These are phyloP conservation scores for Psilocybe sp. DNA, from an alignment of 768 basidiomycete genomes.

Conservation along the genomic window DNA sequence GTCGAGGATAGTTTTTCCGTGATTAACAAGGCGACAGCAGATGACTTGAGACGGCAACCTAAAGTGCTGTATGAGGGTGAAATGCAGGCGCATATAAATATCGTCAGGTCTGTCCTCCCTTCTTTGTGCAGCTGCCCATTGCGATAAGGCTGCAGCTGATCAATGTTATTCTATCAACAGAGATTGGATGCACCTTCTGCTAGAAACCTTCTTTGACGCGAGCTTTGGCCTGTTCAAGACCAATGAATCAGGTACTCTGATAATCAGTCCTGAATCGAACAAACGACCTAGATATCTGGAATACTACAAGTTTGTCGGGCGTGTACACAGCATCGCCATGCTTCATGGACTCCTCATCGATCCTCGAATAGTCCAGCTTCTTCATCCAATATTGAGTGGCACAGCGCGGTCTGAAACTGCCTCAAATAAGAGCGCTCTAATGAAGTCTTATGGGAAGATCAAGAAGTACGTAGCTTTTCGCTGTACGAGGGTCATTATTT, in stretches of 20 bases:
- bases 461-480: conserved; percentile 9
- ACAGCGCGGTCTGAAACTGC: conserved; percentile 2
- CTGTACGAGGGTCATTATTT: neutral
- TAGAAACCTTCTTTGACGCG: conserved; percentile 74
- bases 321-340: conserved; percentile 66
- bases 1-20: conserved; percentile 83
- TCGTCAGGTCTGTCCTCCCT: conserved; percentile 48
- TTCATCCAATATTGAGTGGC: conserved; percentile 17
- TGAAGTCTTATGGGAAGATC: conserved; percentile 10
- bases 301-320: conserved; percentile 80
- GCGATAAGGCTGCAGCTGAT: neutral
- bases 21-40: conserved; percentile 69
- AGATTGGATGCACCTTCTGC: conserved; percentile 82
- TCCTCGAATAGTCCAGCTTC: conserved; percentile 17
- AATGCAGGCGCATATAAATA: conserved; percentile 65
- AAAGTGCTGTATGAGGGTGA: conserved; percentile 75
- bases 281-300: conserved; percentile 69
- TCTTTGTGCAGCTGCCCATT: neutral
- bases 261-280: conserved; percentile 69
- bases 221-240: conserved; percentile 77
- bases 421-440: conserved; percentile 9
- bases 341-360: conserved; percentile 51
- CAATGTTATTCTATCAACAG: conserved; percentile 28
- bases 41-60: conserved; percentile 62
- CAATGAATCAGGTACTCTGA: conserved; percentile 64